Evolutionary conservation across 2,329 filamentous ascomycete genomes (phyloP).

Genomic region (Blastomyces emzantsi): DNA sequence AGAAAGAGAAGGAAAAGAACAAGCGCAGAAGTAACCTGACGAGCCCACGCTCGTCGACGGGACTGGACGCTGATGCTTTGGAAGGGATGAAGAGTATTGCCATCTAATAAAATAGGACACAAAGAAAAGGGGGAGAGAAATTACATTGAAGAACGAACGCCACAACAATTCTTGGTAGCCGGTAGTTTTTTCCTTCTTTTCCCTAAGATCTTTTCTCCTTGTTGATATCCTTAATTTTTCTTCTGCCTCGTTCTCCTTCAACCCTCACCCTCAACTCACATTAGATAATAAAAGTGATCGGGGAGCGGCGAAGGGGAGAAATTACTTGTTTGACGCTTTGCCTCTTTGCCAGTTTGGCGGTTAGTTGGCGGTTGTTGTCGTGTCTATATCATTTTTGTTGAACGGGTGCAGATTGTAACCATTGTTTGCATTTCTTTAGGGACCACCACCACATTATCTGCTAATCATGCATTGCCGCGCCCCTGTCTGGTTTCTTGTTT

Average conservation of each 20-base stretch:
- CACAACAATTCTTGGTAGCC: background rate
- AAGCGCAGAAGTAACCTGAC: constrained; percentile 20
- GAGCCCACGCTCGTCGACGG: constrained; percentile 22
- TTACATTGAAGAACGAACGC: too few species aligned
- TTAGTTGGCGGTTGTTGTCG: background rate
- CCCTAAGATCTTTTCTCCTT: background rate
- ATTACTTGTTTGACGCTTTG: background rate
- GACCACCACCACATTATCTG: background rate
- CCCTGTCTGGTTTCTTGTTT: constrained; percentile 1
- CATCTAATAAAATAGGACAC: constrained; percentile 25
- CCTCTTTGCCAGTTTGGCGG: background rate
- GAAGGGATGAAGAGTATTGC: constrained; percentile 43
- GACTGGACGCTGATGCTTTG: constrained; percentile 32
- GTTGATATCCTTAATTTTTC: background rate
- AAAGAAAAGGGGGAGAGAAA: too few species aligned
- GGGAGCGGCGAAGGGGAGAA: background rate
- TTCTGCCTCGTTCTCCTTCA: background rate
- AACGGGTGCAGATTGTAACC: background rate
- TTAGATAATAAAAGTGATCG: background rate
- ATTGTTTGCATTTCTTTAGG: background rate
- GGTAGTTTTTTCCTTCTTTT: background rate
- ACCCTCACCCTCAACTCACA: background rate
- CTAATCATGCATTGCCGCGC: background rate
- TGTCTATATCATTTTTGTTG: background rate
- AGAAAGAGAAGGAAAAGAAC: constrained; percentile 25